A percentile compares a stretch with the other conserved stretches of the same genome.
These are phyloP conservation scores for Cryptosporidium sp. DNA, from an alignment of 169 alveolate species.

Conservation along the genomic window DNA sequence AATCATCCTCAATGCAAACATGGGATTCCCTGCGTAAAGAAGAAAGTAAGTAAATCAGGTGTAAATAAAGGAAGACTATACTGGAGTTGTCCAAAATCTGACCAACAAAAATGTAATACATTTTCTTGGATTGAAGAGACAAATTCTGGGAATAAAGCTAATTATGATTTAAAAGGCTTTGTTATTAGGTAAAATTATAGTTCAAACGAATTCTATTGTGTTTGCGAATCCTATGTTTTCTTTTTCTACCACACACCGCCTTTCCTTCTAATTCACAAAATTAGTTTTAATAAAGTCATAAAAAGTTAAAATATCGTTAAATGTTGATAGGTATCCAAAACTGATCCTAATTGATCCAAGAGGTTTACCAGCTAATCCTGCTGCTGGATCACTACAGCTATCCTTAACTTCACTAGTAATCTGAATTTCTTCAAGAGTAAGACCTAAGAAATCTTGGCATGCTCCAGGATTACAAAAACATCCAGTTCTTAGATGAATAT, in stretches of 20 bases:
- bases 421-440: conserved; percentile 76
- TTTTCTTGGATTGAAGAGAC: conserved; percentile 21
- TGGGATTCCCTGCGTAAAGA: conserved; percentile 9
- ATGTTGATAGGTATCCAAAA: conserved; percentile 80
- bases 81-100: conserved; percentile 57
- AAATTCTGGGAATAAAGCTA: not conserved
- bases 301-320: conserved; percentile 74
- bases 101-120: conserved; percentile 31
- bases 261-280: conserved; percentile 12
- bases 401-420: conserved; percentile 69
- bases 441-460: conserved; percentile 78
- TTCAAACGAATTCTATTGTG: not conserved
- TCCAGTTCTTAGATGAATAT: conserved; percentile 80
- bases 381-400: conserved; percentile 76
- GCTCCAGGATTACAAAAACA: conserved; percentile 84
- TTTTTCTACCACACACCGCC: not conserved
- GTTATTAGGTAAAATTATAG: not conserved
- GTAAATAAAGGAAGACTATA: conserved; percentile 36
- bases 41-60: conserved; percentile 19
- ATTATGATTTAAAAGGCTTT: conserved; percentile 7
- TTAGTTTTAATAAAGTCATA: conserved; percentile 47
- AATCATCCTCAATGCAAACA: conserved; percentile 42
- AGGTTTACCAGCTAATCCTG: conserved; percentile 50
- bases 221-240: not conserved
- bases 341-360: conserved; percentile 78